These are phyloP conservation scores for Hypsizygus marmoreus DNA, from an alignment of 768 basidiomycete species.

Conservation along the genomic window DNA sequence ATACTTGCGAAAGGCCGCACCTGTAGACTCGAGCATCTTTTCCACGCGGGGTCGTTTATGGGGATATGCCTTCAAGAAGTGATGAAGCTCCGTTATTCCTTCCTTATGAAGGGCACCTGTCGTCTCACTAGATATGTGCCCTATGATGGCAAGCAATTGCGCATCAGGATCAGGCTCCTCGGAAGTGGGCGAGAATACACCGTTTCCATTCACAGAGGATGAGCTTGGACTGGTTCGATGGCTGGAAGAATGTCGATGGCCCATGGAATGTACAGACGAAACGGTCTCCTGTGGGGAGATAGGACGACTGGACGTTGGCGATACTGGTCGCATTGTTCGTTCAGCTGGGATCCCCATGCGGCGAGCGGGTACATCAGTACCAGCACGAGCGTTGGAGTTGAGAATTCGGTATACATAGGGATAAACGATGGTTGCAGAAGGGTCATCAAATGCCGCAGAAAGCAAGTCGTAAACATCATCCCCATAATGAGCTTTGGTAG, in stretches of 20 bases:
- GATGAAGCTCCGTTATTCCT: conserved; percentile 91
- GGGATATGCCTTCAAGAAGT: conserved; percentile 89
- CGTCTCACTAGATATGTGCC: conserved; percentile 86
- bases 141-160: conserved; percentile 79
- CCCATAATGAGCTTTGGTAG: conserved; percentile 70
- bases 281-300: conserved; percentile 69
- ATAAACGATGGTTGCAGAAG: conserved; percentile 96
- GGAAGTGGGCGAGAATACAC: conserved; percentile 49
- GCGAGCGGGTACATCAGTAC: conserved; percentile 36
- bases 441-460: conserved; percentile 88
- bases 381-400: conserved; percentile 60
- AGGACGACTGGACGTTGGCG: conserved; percentile 67
- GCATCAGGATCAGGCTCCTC: conserved; percentile 89
- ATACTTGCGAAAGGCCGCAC: conserved; percentile 89
- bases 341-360: conserved; percentile 37
- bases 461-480: conserved; percentile 91
- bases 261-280: conserved; percentile 49
- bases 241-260: conserved; percentile 57
- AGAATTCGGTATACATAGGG: conserved; percentile 93
- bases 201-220: conserved; percentile 62
- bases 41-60: conserved; percentile 82
- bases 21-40: conserved; percentile 86
- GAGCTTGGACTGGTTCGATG: conserved; percentile 70
- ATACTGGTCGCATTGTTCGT: conserved; percentile 46
- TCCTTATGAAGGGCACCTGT: conserved; percentile 90